Conservation (phyloP, 1,284 basidiomycete species). For the Cerioporus squamosus region DNA sequence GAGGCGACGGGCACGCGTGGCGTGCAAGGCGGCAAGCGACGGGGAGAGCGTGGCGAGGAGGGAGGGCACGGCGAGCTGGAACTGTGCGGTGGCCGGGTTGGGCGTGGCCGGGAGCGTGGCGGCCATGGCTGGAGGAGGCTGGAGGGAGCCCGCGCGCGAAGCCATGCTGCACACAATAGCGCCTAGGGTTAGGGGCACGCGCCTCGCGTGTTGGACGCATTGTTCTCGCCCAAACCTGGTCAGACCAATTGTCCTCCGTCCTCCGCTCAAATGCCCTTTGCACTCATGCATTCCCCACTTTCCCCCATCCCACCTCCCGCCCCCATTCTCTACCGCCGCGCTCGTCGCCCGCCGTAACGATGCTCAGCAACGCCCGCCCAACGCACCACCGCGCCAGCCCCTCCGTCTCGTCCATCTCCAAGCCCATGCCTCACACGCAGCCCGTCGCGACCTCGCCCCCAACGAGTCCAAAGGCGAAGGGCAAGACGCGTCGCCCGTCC, state of each 20-base stretch:
- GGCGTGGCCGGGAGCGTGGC: conserved; percentile 20
- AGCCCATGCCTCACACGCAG: conserved; percentile 19
- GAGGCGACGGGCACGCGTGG: conserved; percentile 40
- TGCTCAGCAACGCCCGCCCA: conserved; percentile 15
- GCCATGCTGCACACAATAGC: conserved; percentile 14
- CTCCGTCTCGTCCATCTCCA: conserved; percentile 20
- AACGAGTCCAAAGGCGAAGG: conserved; percentile 22
- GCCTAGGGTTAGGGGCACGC: conserved; percentile 12
- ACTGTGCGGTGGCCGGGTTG: conserved; percentile 44
- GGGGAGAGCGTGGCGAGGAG: conserved; percentile 53
- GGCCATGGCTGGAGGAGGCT: neutral
- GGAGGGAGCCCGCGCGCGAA: neutral
- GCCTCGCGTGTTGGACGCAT: conserved; percentile 17
- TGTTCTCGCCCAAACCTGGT: conserved; percentile 17
- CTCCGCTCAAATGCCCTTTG: conserved; percentile 22
- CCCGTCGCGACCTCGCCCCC: conserved; percentile 25
- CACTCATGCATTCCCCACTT: conserved; percentile 4
- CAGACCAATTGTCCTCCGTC: conserved; percentile 21
- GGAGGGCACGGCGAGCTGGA: conserved; percentile 51
- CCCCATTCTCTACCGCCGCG: conserved; percentile 2
- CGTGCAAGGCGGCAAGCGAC: conserved; percentile 62
- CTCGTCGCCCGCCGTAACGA: conserved; percentile 10
- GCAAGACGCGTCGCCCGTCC: conserved; percentile 36
- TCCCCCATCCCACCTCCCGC: conserved; percentile 12
- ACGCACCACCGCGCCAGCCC: conserved; percentile 20